Percentiles rank a stretch among this genome's conserved stretches.
phyloP scores from a whole-genome alignment of 2,329 filamentous ascomycete genomes.

The Fusarium algeriense region DNA sequence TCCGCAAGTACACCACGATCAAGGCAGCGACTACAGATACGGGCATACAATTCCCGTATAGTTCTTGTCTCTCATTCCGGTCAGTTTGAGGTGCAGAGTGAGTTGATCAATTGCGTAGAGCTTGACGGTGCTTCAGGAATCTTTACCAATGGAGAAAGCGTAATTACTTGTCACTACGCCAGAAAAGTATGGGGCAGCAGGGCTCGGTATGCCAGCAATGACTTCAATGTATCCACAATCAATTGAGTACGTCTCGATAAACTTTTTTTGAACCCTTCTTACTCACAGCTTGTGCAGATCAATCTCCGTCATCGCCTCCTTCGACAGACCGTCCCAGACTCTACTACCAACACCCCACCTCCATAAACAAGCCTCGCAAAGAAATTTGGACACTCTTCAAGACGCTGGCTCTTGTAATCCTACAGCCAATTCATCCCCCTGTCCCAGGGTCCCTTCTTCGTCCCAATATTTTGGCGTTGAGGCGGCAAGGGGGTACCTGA shows the following conservation, averaged over 20 bases:
- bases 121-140: rapidly evolving
- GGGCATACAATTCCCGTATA: too few species aligned
- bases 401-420: rapidly evolving
- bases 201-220: rapidly evolving
- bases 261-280: rapidly evolving
- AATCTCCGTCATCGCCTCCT: too few species aligned
- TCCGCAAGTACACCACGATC: background rate
- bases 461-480: too few species aligned
- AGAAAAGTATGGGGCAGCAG: background rate
- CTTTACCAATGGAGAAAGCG: rapidly evolving
- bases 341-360: background rate
- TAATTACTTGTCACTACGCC: rapidly evolving
- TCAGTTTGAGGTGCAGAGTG: background rate
- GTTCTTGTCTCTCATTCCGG: rapidly evolving
- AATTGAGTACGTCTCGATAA: rapidly evolving
- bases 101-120: rapidly evolving
- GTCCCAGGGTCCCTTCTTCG: too few species aligned
- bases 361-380: background rate
- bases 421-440: too few species aligned
- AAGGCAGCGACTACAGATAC: too few species aligned
- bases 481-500: too few species aligned
- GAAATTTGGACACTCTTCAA: background rate
- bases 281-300: rapidly evolving
- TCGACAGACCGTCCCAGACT: rapidly evolving
- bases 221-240: rapidly evolving